Conservation (phyloP, 106 monocot species). For the Allium cepa region DNA sequence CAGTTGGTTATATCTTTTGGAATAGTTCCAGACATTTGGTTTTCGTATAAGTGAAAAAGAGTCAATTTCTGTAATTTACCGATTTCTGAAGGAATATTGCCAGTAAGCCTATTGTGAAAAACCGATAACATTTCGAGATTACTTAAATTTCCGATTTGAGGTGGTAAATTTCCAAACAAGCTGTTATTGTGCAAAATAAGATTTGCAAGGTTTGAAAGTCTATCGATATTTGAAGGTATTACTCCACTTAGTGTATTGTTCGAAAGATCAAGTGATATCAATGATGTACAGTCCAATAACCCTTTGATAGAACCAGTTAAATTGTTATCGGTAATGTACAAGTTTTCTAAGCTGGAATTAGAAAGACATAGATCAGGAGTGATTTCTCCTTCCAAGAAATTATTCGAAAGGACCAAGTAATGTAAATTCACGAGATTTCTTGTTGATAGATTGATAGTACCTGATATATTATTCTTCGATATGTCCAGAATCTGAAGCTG, state of each 20-base stretch:
- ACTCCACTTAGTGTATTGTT: conserved; percentile 60
- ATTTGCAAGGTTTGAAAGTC: conserved; percentile 36
- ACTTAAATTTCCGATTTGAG: conserved; percentile 61
- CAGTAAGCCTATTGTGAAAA: conserved; percentile 67
- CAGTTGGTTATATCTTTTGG: conserved; percentile 66
- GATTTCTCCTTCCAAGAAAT: conserved; percentile 55
- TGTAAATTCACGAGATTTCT: conserved; percentile 33
- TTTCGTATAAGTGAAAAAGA: conserved; percentile 66
- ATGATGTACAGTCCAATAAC: conserved; percentile 56
- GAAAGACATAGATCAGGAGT: conserved; percentile 37
- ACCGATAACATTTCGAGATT: conserved; percentile 59
- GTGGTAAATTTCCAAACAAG: conserved; percentile 42
- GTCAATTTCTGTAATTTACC: conserved; percentile 51
- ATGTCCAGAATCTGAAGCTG: conserved; percentile 52
- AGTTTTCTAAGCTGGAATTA: conserved; percentile 40
- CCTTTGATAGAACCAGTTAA: conserved; percentile 33
- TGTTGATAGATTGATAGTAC: conserved; percentile 37
- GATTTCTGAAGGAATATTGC: conserved; percentile 55
- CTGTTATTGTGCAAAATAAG: conserved; percentile 82
- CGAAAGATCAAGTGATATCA: conserved; percentile 59
- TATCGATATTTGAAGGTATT: conserved; percentile 41
- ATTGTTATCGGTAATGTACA: conserved; percentile 46
- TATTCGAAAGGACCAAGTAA: conserved; percentile 62
- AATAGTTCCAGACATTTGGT: conserved; percentile 73
- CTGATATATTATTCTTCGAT: conserved; percentile 60